These are phyloP conservation scores for Chloranthus sessilifolius DNA, from an alignment of 164 flowering plant species.

Conservation along the genomic window DNA sequence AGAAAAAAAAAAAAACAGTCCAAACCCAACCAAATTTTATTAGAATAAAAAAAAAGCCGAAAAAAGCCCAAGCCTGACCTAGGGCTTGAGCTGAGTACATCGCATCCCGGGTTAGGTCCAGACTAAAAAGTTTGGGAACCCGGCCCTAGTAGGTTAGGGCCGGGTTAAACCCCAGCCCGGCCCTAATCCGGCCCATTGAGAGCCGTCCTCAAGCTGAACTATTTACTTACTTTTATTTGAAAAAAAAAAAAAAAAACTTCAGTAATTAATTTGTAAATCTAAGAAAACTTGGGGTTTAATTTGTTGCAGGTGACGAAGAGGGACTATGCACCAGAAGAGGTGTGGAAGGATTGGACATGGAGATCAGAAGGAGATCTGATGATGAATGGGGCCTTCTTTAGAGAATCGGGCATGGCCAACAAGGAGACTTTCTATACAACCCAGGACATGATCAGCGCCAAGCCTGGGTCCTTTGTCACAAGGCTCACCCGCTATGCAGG, in stretches of 20 bases:
- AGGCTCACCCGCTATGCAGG: slow-evolving; percentile 62
- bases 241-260: neutral
- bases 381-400: slow-evolving; percentile 70
- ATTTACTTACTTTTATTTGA: neutral
- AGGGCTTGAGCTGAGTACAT: no score
- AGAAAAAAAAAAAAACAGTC: no score
- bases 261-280: neutral
- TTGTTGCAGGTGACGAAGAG: slow-evolving; percentile 51
- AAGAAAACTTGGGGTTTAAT: neutral
- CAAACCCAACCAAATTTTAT: no score
- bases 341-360: slow-evolving; percentile 75
- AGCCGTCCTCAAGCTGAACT: neutral
- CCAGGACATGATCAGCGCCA: slow-evolving; percentile 37
- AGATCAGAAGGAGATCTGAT: slow-evolving; percentile 62
- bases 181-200: no score
- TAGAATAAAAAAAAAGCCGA: no score
- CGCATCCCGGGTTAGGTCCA: no score
- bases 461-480: slow-evolving; percentile 45
- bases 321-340: slow-evolving; percentile 36
- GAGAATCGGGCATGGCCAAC: slow-evolving; percentile 34
- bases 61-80: no score
- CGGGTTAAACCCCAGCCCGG: no score
- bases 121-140: neutral
- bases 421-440: slow-evolving; percentile 3
- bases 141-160: neutral